These are phyloP conservation scores for Mycena metata DNA, from an alignment of 768 basidiomycete genomes.

Conservation along the genomic window DNA sequence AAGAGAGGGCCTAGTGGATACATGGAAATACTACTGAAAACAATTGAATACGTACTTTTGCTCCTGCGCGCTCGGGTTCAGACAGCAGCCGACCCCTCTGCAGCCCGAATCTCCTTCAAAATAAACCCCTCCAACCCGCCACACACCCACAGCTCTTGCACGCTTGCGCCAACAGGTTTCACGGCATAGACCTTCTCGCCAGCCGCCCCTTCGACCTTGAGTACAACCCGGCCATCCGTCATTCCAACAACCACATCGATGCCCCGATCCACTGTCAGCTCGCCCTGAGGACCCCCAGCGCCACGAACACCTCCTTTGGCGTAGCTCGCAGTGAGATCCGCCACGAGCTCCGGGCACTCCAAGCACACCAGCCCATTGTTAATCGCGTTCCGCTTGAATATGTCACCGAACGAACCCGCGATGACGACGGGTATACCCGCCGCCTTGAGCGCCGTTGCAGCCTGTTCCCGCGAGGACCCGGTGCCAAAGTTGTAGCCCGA, in stretches of 20 bases:
- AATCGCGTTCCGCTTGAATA: conserved; percentile 99
- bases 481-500: conserved; percentile 99
- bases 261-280: conserved; percentile 85
- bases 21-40: conserved; percentile 33
- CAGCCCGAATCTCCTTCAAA: conserved; percentile 73
- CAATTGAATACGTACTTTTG: conserved; percentile 29
- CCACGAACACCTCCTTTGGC: conserved; percentile 82
- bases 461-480: conserved; percentile 97
- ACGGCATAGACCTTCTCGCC: conserved; percentile 70
- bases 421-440: conserved; percentile 94
- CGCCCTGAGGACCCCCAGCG: conserved; percentile 83
- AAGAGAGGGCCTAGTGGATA: conserved; percentile 29
- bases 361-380: conserved; percentile 98
- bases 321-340: conserved; percentile 82
- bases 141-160: conserved; percentile 98
- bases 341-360: conserved; percentile 91
- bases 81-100: conserved; percentile 38
- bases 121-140: conserved; percentile 95
- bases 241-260: conserved; percentile 77
- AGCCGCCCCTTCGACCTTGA: conserved; percentile 57
- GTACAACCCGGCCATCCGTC: conserved; percentile 75
- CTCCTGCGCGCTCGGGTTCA: background rate
- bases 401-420: conserved; percentile 99
- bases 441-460: conserved; percentile 95
- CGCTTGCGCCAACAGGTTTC: conserved; percentile 89